Base-by-base conservation (phyloP, 805 yeast genomes). In the Metschnikowia henanensis region DNA sequence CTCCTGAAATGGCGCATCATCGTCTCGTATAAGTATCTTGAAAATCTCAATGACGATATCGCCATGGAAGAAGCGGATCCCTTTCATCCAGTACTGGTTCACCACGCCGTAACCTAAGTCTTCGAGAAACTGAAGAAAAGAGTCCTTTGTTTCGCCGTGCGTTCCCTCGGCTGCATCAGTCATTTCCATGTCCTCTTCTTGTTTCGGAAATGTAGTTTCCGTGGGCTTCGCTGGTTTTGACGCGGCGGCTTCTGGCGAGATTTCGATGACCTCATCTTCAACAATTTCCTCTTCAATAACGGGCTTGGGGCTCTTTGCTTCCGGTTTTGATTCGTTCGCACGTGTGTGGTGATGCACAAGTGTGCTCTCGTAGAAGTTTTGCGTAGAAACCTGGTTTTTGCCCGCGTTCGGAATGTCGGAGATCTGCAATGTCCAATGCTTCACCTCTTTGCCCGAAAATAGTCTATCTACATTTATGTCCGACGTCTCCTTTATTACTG, bases 401-500 rank as follows among this genome's bases (percentile, higher is more conserved):
- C 92, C 92, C 8, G 88, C 91, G 6, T 83, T 78, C 2, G 94
- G 94, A 10, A 87, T 83, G 62, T 87, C 95, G 5, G 79, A 69
- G 20, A 81, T 70, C 52, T 79, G 85, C 6, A 86, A 55, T 1
- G 83, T 74, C 92, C 91, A 86, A 31, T 65, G 49, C 55, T 70
- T 44, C 25, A 54, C 52, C 22, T 50, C 56, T 25, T 51, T 50
- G 12, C 59, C 61, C 4, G 55, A 21, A 43, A 71, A 69, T 18
- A 69, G 54, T 33, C 66, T 55, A 26, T 56, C 62, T 15, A 64
- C 70, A 29, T 58, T 49, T 5, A 63, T 49, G 30, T 51, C 52
- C 16, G 52, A 49, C 7, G 40, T 47, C 2, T 50, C 61, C 15
- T 51, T 46, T 13, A 60, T 15, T 4, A 65, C 35, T 1, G 74